Evolutionary conservation across 2,329 filamentous ascomycete genomes (phyloP), one percentile per base, ranked within the genome.

Genomic region (Neurospora crassa): DNA sequence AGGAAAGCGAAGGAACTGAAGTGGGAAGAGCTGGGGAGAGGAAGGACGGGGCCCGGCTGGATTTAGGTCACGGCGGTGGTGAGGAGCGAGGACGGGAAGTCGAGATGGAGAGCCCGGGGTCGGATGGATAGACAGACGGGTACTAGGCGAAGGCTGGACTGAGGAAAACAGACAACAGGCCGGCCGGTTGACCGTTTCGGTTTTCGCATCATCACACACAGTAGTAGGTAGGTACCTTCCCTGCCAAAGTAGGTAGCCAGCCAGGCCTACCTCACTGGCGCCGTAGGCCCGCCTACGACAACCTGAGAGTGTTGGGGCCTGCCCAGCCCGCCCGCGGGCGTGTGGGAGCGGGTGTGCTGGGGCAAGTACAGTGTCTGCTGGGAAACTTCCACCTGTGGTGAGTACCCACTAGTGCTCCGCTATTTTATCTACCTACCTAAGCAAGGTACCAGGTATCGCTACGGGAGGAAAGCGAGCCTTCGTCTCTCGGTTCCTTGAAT

Each of bases 11-110:
- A 77, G 78, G 76, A 76, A 76, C 78, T 76, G 74, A 76, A 77
- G 76, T 77, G 78, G 77, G 76, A 76, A 77, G 74, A 76, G 76
- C 77, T 78, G 47, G 47, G 47, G 47, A 76, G 77, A 75, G 76
- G 76, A 77, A 76, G 74, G 76, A 78, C 78, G 79, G 79, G 78
- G 76, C 78, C 75, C 77, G 77, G 76, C 76, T 75, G 75, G 78
- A 78, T 79, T 78, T 76, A 75, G 73, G 76, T 73, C 47, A 59
- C 47, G 72, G 74, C 72, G 76, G 74, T 76, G 74, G 75, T 76
- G 74, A 74, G 74, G 73, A 75, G 74, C 71, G 68, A 71, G 75
- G 73, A 73, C 72, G 72, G 24, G 24, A 59, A 59, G 47, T 59
- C 47, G 24, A 59, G 47, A 59, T 59, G 47, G 47, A 59, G 47